phyloP scores from a whole-genome alignment of 2,329 filamentous ascomycete species.

The Colletotrichum neosansevieriae region DNA sequence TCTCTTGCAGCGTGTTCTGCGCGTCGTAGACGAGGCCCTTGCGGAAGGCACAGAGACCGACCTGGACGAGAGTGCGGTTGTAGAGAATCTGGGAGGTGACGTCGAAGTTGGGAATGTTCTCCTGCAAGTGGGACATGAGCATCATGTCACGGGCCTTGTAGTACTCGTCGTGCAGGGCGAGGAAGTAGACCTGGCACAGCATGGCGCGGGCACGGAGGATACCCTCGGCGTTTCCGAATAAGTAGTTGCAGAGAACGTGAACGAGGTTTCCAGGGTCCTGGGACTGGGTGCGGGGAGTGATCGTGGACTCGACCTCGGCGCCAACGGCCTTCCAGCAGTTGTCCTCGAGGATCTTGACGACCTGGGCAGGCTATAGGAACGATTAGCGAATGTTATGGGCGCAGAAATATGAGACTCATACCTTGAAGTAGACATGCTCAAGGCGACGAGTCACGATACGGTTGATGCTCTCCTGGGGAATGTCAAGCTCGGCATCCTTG shows the following conservation, averaged over 20 bases:
- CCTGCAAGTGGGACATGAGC: constrained; percentile 99
- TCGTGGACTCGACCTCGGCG: constrained; percentile 76
- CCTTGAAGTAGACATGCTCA: constrained; percentile 99
- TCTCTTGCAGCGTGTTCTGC: constrained; percentile 97
- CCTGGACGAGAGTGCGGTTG: constrained; percentile 97
- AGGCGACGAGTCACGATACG: constrained; percentile 92
- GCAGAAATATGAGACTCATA: constrained; percentile 49
- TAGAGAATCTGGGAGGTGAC: constrained; percentile 98
- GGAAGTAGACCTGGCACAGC: constrained; percentile 98
- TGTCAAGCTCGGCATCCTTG: constrained; percentile 76
- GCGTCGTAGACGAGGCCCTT: constrained; percentile 97
- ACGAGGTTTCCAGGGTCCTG: constrained; percentile 82
- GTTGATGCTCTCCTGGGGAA: constrained; percentile 89
- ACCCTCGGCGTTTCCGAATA: constrained; percentile 93
- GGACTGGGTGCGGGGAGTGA: constrained; percentile 79
- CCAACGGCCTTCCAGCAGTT: constrained; percentile 90
- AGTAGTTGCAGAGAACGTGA: constrained; percentile 90
- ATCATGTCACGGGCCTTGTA: constrained; percentile 99
- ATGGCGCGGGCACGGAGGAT: constrained; percentile 97
- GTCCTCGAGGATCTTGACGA: constrained; percentile 93
- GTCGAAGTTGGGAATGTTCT: constrained; percentile 96
- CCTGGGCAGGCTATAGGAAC: constrained; percentile 77
- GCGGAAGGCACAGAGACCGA: constrained; percentile 97
- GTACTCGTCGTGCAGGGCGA: constrained; percentile 97
- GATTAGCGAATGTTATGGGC: constrained; percentile 39